phyloP scores from a whole-genome alignment of 768 basidiomycete species.

The Plicaturopsis crispa region DNA sequence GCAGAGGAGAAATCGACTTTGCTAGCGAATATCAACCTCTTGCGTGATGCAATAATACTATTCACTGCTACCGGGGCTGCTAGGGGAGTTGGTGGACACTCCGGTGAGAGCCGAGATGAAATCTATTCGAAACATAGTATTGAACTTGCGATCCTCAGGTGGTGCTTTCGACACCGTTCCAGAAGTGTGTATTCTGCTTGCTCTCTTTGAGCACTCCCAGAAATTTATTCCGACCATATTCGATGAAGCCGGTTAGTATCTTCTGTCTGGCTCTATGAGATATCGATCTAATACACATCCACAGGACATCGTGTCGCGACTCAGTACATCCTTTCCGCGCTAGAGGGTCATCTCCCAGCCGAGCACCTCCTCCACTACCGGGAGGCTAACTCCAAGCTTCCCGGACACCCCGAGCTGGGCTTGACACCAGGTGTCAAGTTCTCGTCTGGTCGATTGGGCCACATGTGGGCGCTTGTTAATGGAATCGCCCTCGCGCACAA shows the following conservation, averaged over 20 bases:
- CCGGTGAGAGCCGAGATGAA: slow-evolving; percentile 36
- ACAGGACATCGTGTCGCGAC: slow-evolving; percentile 86
- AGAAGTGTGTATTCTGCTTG: slow-evolving; percentile 74
- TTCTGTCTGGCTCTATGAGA: neutral
- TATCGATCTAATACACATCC: slow-evolving; percentile 3
- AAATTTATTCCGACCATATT: slow-evolving; percentile 66
- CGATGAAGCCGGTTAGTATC: slow-evolving; percentile 69
- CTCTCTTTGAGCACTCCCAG: slow-evolving; percentile 59
- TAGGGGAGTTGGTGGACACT: slow-evolving; percentile 82
- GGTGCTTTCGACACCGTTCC: slow-evolving; percentile 75
- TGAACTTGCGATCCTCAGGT: slow-evolving; percentile 21
- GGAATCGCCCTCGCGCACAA: slow-evolving; percentile 77
- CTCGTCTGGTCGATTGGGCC: slow-evolving; percentile 87
- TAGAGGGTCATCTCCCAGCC: slow-evolving; percentile 62
- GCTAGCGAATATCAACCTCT: slow-evolving; percentile 65
- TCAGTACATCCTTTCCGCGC: slow-evolving; percentile 76
- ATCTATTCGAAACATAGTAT: too few species aligned
- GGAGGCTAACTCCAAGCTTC: slow-evolving; percentile 78
- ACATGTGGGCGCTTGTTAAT: slow-evolving; percentile 87
- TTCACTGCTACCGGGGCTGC: slow-evolving; percentile 86
- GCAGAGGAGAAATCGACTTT: slow-evolving; percentile 54
- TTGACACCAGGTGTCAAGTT: slow-evolving; percentile 91
- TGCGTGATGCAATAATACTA: slow-evolving; percentile 79
- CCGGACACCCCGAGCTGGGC: slow-evolving; percentile 85
- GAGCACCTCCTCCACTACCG: slow-evolving; percentile 83